Base-by-base conservation (phyloP, 805 yeast genomes). In the Yamadazyma ubonensis region DNA sequence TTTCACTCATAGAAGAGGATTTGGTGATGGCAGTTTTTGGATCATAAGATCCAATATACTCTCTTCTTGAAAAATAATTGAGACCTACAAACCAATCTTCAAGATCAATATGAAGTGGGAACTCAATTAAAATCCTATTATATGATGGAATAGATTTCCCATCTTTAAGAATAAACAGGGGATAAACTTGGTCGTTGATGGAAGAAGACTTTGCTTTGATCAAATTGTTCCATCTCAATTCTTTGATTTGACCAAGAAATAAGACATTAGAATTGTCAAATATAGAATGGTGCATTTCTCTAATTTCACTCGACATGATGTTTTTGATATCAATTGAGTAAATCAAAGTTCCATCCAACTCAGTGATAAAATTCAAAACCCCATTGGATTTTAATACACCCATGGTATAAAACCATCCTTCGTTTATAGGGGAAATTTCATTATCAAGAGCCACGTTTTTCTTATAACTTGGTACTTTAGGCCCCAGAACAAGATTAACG, bases 21-120 rank as follows among this genome's bases (percentile, higher is more conserved):
- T 30, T 37, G 29, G 33, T 25, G 12, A 41, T 42, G 18, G 39
- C 34, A 14, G 31, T 42, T 11, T 33, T 41, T 2, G 45, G 41
- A 23, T 48, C 45, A 36, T 40, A 57, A 1, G 55, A 45, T 1
- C 73, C 74, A 38, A 69, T 69, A 44, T 69, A 78, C 49, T 82
- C 88, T 20, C 80, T 58, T 40, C 73, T 75, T 6, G 87, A 73
- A 51, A 82, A 80, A 10, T 85, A 78, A 32, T 71, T 74, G 42
- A 85, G 59, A 0, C 86, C 81, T 9, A 84, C 84, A 45, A 75
- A 68, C 90, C 93, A 84, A 54, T 83, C 89, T 52, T 83, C 90
- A 30, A 83, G 65, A 56, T 83, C 90, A 16, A 79, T 78, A 49
- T 77, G 78, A 29, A 80, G 62, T 2, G 86, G 84, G 46, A 84